Evolutionary conservation across 2,329 filamentous ascomycete genomes (phyloP), one percentile per base, ranked within the genome.

Genomic region (Neoascochyta sp.): DNA sequence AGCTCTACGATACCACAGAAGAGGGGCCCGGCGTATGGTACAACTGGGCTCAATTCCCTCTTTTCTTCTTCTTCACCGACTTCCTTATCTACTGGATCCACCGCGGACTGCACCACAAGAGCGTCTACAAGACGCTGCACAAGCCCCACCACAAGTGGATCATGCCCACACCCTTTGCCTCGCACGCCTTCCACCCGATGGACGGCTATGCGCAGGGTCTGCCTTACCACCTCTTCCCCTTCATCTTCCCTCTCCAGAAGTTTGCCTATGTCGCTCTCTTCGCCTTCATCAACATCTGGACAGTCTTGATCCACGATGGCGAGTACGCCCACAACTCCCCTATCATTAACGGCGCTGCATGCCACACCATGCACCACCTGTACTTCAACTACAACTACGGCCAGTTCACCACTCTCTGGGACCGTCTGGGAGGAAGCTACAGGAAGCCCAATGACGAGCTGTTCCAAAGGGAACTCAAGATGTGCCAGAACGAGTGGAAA

Each of bases 71-170:
- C 57, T 94, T 94, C 63, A 94, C 88, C 68, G 88, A 95, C 67
- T 83, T 83, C 63, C 80, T 75, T 68, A 89, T 95, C 69, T 94
- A 95, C 74, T 86, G 83, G 75, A 90, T 93, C 54, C 88, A 94
- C 70, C 83, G 88, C 34, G 83, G 78, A 34, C 75, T 93, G 40
- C 88, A 95, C 67, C 81, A 88, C 65, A 85, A 85, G 10, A 57
- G 66, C 25, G 61, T 92, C 49, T 96, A 96, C 77, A 93, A 89
- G 71, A 72, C 73, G 47, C 74, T 95, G 27, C 90, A 96, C 77
- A 96, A 96, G 78, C 83, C 88, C 46, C 90, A 96, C 68, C 90
- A 96, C 80, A 95, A 95, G 72, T 96, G 90, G 90, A 95, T 96
- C 67, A 93, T 95, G 86, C 90, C 90, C 3, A 94, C 87, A 3